phyloP scores from a whole-genome alignment of 2,329 filamentous ascomycete genomes.

The Thielaviopsis musarum region DNA sequence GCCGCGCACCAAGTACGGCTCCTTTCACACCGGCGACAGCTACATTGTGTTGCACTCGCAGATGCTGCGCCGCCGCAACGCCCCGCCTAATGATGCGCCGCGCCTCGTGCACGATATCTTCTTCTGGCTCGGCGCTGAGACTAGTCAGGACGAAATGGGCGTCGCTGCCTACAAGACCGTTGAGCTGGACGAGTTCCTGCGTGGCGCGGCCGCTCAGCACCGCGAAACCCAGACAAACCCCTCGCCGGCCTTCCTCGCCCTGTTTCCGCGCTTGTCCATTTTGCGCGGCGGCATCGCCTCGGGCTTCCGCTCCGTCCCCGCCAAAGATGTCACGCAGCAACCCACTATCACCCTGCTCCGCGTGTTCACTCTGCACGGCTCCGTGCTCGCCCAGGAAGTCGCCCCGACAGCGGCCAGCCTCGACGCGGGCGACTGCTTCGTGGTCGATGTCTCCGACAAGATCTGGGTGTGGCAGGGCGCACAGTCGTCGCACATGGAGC shows the following conservation, averaged over 20 bases:
- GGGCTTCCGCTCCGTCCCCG: conserved; percentile 42
- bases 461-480: conserved; percentile 56
- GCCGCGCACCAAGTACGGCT: conserved; percentile 37
- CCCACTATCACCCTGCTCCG: conserved; percentile 38
- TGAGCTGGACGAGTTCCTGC: conserved; percentile 50
- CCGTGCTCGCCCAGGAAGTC: conserved; percentile 38
- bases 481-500: conserved; percentile 50
- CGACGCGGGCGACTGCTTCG: conserved; percentile 49
- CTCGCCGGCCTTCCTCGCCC: conserved; percentile 40
- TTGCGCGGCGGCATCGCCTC: conserved; percentile 42
- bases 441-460: conserved; percentile 44
- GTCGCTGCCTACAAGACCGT: conserved; percentile 56
- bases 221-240: conserved; percentile 44
- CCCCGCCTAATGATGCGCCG: conserved; percentile 20
- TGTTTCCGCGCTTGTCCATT: conserved; percentile 46
- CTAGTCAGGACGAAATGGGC: conserved; percentile 51
- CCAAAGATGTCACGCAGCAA: conserved; percentile 25
- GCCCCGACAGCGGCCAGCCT: conserved; percentile 43
- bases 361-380: conserved; percentile 41
- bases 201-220: conserved; percentile 44
- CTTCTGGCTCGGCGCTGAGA: conserved; percentile 52
- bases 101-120: conserved; percentile 46
- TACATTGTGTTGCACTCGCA: conserved; percentile 48
- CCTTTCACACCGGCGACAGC: conserved; percentile 52
- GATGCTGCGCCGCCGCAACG: conserved; percentile 23